These are phyloP conservation scores for Metarhizium guizhouense DNA, from an alignment of 2,329 filamentous ascomycete species.

Conservation along the genomic window DNA sequence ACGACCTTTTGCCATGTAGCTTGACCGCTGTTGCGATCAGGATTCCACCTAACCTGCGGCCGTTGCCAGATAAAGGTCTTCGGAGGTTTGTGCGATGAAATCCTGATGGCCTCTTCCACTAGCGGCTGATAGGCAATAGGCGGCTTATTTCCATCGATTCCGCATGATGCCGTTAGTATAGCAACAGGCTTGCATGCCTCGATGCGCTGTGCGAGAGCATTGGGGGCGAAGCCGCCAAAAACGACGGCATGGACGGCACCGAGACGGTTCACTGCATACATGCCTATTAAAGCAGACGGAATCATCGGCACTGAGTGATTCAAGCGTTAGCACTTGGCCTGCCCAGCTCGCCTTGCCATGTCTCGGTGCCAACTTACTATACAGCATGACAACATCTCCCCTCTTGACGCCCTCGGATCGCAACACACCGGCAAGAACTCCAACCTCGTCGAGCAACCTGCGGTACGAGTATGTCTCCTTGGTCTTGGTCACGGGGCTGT, in stretches of 20 bases:
- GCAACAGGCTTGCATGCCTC: conserved; percentile 68
- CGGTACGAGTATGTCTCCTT: conserved; percentile 69
- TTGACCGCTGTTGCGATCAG: conserved; percentile 58
- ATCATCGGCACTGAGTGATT: conserved; percentile 76
- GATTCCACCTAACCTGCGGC: conserved; percentile 65
- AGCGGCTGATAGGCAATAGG: conserved; percentile 70
- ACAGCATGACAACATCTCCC: conserved; percentile 83
- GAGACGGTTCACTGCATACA: conserved; percentile 70
- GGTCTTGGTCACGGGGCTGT: conserved; percentile 70
- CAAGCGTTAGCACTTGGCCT: neutral
- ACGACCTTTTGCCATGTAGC: conserved; percentile 72
- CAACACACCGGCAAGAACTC: conserved; percentile 72
- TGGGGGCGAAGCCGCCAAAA: conserved; percentile 82
- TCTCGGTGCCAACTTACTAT: conserved; percentile 49
- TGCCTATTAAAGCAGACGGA: conserved; percentile 76
- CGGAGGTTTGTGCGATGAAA: conserved; percentile 61
- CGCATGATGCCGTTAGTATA: conserved; percentile 84
- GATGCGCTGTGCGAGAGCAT: conserved; percentile 78
- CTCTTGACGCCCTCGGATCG: conserved; percentile 71
- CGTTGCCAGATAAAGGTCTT: conserved; percentile 79
- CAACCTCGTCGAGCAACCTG: conserved; percentile 69
- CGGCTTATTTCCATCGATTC: conserved; percentile 78
- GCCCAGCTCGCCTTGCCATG: neutral
- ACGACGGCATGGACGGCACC: conserved; percentile 88
- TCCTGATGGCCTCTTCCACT: conserved; percentile 61